Base-by-base conservation (phyloP, 352 stramenopile genomes). In the Phytopythium boreale region DNA sequence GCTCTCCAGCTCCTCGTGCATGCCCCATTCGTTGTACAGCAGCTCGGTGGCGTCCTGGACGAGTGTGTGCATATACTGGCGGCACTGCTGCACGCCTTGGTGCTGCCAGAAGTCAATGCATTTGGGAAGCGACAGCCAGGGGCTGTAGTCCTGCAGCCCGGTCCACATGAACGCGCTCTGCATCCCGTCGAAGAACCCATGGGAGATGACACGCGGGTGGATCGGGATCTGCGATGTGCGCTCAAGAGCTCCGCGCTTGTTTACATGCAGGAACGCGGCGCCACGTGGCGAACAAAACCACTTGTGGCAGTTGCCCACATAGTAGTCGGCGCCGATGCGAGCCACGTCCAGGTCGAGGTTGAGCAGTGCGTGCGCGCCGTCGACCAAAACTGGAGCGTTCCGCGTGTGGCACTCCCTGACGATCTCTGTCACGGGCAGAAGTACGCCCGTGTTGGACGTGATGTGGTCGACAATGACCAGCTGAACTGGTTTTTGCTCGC, bases 281-380 rank as follows among this genome's bases (percentile, higher is more conserved):
- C 93, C 93, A 46, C 90, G 84, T 5, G 93, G 83, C 19, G 91
- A 90, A 29, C 88, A 94, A 41, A 98, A 92, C 93, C 94, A 98
- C 68, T 98, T 98, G 78, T 98, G 96, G 69, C 88, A 96, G 75
- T 98, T 98, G 34, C 86, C 86, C 2, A 95, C 76, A 71, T 98
- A 98, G 67, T 97, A 97, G 69, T 98, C 93, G 26, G 95, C 86
- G 17, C 67, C 61, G n/a, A 94, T 62, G 0, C 61, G 71, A 1
- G 77, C 67, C 2, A 98, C 60, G 68, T 96, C 60, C 34, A 98
- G 73, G 10, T 71, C 36, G 26, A 97, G 47, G 36, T 96, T 93
- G 20, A 97, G 69, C 49, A 98, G 75, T 27, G 79, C 88, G 69
- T 98, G 94, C 0, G 96, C 96, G 58, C 92, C 96, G 71, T 98